These are phyloP conservation scores for Metarhizium rileyi DNA, from an alignment of 2,329 filamentous ascomycete species.

Conservation along the genomic window DNA sequence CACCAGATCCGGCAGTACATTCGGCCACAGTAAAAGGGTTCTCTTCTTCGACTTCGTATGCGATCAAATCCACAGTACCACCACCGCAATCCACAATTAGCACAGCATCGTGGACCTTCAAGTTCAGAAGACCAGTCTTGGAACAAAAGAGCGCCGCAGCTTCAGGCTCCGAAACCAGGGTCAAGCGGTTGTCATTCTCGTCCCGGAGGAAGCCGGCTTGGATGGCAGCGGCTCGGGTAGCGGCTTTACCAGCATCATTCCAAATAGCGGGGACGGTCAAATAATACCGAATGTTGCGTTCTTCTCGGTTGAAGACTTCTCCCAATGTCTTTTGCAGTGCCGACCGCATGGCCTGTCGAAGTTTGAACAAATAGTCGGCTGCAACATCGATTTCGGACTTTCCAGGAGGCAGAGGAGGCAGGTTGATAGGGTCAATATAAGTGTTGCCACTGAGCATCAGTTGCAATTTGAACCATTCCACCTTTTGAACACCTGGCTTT, in stretches of 20 bases:
- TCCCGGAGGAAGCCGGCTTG: slow-evolving; percentile 94
- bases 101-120: slow-evolving; percentile 98
- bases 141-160: slow-evolving; percentile 96
- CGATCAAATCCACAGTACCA: slow-evolving; percentile 97
- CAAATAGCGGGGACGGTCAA: slow-evolving; percentile 98
- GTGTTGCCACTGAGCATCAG: slow-evolving; percentile 98
- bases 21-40: slow-evolving; percentile 94
- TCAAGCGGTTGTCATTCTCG: slow-evolving; percentile 94
- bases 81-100: slow-evolving; percentile 97
- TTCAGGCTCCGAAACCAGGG: slow-evolving; percentile 91
- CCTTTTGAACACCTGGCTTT: slow-evolving; percentile 95
- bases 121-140: slow-evolving; percentile 88
- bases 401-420: slow-evolving; percentile 90
- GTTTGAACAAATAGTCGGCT: slow-evolving; percentile 98
- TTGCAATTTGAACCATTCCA: slow-evolving; percentile 99
- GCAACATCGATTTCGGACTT: slow-evolving; percentile 99
- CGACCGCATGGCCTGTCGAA: slow-evolving; percentile 92
- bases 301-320: slow-evolving; percentile 95
- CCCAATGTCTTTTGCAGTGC: slow-evolving; percentile 93
- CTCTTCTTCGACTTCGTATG: slow-evolving; percentile 97
- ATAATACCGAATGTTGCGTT: slow-evolving; percentile 96
- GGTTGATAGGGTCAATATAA: slow-evolving; percentile 97
- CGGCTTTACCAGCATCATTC: slow-evolving; percentile 98
- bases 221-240: slow-evolving; percentile 88
- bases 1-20: slow-evolving; percentile 92